These are phyloP conservation scores for Fusarium protoensiforme DNA, from an alignment of 2,329 filamentous ascomycete species.

Conservation along the genomic window DNA sequence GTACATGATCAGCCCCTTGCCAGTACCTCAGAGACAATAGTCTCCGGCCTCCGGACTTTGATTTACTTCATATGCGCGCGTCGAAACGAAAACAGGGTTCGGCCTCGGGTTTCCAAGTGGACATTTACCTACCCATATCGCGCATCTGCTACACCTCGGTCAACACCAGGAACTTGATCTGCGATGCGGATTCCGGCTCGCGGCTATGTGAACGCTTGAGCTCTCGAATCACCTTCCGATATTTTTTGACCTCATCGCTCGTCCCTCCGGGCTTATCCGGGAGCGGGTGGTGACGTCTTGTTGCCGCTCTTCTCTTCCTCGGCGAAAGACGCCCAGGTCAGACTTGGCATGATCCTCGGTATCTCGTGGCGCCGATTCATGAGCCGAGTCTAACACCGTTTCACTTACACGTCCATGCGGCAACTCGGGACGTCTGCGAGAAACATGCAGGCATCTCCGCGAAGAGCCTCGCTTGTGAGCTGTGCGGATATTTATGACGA, in stretches of 20 bases:
- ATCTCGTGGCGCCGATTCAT: conserved; percentile 33
- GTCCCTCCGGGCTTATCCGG: conserved; percentile 28
- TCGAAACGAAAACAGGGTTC: conserved; percentile 3
- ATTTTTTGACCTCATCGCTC: conserved; percentile 18
- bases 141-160: conserved; percentile 26
- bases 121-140: conserved; percentile 13
- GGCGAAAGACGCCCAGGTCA: conserved; percentile 1
- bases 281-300: conserved; percentile 30
- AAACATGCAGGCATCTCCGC: not conserved
- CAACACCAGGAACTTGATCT: conserved; percentile 33
- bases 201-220: conserved; percentile 29
- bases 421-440: not conserved
- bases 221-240: conserved; percentile 16
- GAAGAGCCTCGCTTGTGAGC: not conserved
- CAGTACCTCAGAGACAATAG: conserved; percentile 4
- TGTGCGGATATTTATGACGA: not conserved
- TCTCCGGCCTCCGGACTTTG: conserved; percentile 7
- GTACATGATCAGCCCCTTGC: conserved; percentile 9
- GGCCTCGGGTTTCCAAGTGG: conserved; percentile 4
- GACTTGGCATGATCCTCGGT: conserved; percentile 37
- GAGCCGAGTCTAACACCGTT: conserved; percentile 23
- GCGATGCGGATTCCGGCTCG: conserved; percentile 32
- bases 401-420: conserved; percentile 25
- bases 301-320: conserved; percentile 34
- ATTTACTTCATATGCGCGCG: not conserved